phyloP scores from a whole-genome alignment of 139 green algal genomes.

The Picochlorum sp. region DNA sequence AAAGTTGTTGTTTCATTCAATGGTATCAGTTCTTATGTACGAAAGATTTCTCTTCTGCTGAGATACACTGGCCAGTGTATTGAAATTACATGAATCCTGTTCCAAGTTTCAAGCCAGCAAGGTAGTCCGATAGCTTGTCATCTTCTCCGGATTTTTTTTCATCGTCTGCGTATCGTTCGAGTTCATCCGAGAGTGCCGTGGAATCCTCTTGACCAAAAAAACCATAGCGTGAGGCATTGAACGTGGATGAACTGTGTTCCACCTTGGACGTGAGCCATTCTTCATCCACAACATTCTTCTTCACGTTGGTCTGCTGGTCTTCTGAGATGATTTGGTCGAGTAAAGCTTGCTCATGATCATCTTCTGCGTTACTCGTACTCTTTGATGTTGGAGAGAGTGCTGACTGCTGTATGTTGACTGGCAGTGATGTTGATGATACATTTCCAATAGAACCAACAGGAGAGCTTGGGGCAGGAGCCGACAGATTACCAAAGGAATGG shows the following conservation, averaged over 20 bases:
- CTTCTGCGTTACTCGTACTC: not conserved
- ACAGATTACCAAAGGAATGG: not conserved
- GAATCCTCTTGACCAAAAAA: conserved; percentile 22
- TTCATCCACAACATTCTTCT: not conserved
- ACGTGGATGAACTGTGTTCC: conserved; percentile 12
- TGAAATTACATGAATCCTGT: conserved; percentile 21
- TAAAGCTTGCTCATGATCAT: conserved; percentile 3
- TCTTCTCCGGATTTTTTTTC: not conserved
- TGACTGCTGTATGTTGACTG: not conserved
- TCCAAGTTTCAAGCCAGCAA: conserved; percentile 21
- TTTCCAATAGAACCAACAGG: not conserved
- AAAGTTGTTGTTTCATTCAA: not conserved
- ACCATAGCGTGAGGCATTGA: conserved; percentile 30
- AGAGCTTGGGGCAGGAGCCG: conserved; percentile 3
- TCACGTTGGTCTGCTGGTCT: not conserved
- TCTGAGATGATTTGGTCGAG: not conserved
- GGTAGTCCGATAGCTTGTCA: conserved; percentile 4
- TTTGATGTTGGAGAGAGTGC: not conserved
- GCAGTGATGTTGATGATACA: not conserved
- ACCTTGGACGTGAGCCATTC: not conserved
- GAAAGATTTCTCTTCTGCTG: not conserved
- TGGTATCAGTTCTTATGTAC: not conserved
- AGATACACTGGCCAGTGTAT: not conserved
- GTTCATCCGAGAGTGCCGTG: not conserved
- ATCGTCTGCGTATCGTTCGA: not conserved